phyloP scores from a whole-genome alignment of 768 basidiomycete genomes.

The Amanita phalloides region DNA sequence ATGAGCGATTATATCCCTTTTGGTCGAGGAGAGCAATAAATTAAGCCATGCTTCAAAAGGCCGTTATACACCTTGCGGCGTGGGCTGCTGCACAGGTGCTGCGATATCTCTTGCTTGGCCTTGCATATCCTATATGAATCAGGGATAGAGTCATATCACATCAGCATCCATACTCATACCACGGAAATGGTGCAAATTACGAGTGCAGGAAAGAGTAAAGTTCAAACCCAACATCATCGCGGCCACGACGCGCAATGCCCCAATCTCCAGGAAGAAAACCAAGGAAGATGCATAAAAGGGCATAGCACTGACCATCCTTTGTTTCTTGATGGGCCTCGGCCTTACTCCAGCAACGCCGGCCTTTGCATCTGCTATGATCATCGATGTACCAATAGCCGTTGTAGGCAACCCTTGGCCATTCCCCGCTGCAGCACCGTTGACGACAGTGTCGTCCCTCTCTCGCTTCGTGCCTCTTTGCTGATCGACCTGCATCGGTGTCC shows the following conservation, averaged over 20 bases:
- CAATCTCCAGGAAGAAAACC: conserved; percentile 2
- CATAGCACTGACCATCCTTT: conserved; percentile 47
- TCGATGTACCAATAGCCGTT: conserved; percentile 14
- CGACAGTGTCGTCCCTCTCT: conserved; percentile 25
- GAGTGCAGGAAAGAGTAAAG: neutral
- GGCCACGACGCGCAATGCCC: neutral
- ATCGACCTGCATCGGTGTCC: conserved; percentile 22
- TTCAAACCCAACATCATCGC: neutral
- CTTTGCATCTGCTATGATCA: conserved; percentile 36
- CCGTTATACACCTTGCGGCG: conserved; percentile 53
- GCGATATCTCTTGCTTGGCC: conserved; percentile 50
- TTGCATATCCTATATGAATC: conserved; percentile 39
- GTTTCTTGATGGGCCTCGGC: conserved; percentile 69
- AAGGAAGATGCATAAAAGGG: conserved; percentile 5
- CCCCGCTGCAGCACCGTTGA: conserved; percentile 18
- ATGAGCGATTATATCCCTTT: neutral
- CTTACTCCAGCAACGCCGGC: conserved; percentile 47
- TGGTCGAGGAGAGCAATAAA: conserved; percentile 2
- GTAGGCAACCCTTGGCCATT: conserved; percentile 15
- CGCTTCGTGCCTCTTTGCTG: conserved; percentile 29
- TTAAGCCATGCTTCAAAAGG: neutral
- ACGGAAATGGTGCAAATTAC: neutral
- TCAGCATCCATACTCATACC: neutral
- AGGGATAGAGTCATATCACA: conserved; percentile 2
- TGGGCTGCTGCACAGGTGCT: conserved; percentile 56